Evolutionary conservation across 2,329 filamentous ascomycete genomes (phyloP).

Genomic region (Paraconiothyrium brasiliense): DNA sequence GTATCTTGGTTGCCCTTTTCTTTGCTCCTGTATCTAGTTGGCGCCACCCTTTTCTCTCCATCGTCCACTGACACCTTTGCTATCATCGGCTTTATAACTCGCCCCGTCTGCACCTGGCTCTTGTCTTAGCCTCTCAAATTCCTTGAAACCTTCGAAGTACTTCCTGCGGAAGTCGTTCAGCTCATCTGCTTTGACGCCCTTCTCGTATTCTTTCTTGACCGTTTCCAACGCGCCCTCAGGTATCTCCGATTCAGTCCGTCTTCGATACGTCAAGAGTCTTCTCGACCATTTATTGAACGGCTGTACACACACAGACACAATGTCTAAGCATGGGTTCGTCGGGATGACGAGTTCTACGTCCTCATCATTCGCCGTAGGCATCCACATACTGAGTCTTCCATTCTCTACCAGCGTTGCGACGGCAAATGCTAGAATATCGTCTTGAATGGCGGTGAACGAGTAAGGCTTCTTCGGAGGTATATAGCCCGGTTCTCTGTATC

Average conservation of each 20-base stretch:
- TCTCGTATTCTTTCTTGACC: constrained; percentile 44
- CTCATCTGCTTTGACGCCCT: constrained; percentile 68
- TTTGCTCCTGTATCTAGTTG: background rate
- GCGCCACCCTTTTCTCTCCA: constrained; percentile 20
- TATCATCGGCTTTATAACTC: constrained; percentile 8
- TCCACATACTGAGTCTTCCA: constrained; percentile 92
- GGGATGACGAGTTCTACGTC: constrained; percentile 80
- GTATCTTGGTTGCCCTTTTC: background rate
- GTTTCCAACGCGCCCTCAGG: constrained; percentile 38
- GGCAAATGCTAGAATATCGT: constrained; percentile 88
- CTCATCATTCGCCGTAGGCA: constrained; percentile 77
- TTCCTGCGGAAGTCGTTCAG: constrained; percentile 73
- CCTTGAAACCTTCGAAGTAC: constrained; percentile 54
- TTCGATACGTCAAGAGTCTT: constrained; percentile 84
- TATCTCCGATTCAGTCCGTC: constrained; percentile 68
- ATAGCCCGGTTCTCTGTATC: constrained; percentile 62
- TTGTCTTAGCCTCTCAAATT: constrained; percentile 43
- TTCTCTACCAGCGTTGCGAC: constrained; percentile 77
- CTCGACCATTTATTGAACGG: constrained; percentile 94
- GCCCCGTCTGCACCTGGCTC: constrained; percentile 19
- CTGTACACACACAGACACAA: constrained; percentile 82
- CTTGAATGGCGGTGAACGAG: constrained; percentile 87
- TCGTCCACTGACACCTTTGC: constrained; percentile 19
- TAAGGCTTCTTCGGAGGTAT: constrained; percentile 92
- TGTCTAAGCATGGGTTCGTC: constrained; percentile 75